phyloP scores from a whole-genome alignment of 1,139 yeast genomes.

The Sugiyamaella grinbergsii region DNA sequence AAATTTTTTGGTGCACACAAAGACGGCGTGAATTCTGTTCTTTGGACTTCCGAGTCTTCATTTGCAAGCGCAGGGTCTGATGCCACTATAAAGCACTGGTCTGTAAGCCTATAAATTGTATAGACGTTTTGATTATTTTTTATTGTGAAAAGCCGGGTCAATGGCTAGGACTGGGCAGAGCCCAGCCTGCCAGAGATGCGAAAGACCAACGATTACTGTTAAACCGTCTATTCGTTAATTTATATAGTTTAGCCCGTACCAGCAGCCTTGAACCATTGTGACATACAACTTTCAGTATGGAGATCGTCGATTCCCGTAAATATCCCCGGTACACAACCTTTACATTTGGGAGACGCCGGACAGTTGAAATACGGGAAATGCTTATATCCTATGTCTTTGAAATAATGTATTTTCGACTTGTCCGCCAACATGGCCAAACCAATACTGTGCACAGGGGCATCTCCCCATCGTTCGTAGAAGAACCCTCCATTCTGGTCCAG shows the following conservation, averaged over 20 bases:
- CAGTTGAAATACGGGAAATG: slow-evolving; percentile 77
- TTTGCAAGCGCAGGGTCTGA: slow-evolving; percentile 79
- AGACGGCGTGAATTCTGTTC: slow-evolving; percentile 76
- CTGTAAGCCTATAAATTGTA: slow-evolving; percentile 30
- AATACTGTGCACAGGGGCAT: slow-evolving; percentile 82
- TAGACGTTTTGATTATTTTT: too few species aligned
- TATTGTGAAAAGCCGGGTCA: too few species aligned
- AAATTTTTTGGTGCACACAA: slow-evolving; percentile 82
- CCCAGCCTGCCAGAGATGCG: not conserved
- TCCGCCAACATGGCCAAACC: slow-evolving; percentile 77
- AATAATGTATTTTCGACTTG: slow-evolving; percentile 74
- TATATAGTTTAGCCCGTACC: slow-evolving; percentile 25
- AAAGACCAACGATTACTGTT: not conserved
- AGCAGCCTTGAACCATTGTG: slow-evolving; percentile 62
- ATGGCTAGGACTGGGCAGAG: not conserved
- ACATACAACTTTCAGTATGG: slow-evolving; percentile 69
- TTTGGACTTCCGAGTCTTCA: slow-evolving; percentile 58
- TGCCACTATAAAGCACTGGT: slow-evolving; percentile 79
- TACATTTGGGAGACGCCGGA: slow-evolving; percentile 52
- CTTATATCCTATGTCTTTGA: slow-evolving; percentile 79
- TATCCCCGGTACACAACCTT: slow-evolving; percentile 50
- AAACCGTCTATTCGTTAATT: not conserved
- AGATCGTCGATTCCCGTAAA: slow-evolving; percentile 52
- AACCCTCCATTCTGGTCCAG: slow-evolving; percentile 74
- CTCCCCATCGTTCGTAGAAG: slow-evolving; percentile 91